Conservation (phyloP, 2,329 filamentous ascomycete genomes). For the Chaetothyriales sp. region DNA sequence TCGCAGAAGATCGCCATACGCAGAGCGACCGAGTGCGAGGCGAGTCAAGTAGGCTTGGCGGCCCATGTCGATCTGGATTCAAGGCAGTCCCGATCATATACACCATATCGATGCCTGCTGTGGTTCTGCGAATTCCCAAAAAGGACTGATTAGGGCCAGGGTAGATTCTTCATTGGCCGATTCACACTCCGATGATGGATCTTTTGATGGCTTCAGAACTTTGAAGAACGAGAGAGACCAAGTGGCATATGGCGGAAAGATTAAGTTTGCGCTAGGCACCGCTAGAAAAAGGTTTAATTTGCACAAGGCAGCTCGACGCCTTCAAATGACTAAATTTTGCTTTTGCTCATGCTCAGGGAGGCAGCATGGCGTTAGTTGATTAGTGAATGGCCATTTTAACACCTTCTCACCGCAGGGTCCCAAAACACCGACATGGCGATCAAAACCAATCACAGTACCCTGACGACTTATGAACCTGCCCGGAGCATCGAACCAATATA, state of each 20-base stretch:
- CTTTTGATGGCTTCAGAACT: background rate
- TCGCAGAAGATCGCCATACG: slow-evolving; percentile 13
- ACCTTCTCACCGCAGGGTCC: background rate
- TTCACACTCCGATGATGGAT: background rate
- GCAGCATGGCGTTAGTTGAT: background rate
- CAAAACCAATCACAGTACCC: slow-evolving; percentile 45
- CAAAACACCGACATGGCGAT: slow-evolving; percentile 33
- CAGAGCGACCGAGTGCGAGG: slow-evolving; percentile 11
- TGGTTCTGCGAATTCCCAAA: background rate
- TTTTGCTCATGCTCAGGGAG: background rate
- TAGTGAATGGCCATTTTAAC: background rate
- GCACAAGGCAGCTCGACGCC: background rate
- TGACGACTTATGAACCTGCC: slow-evolving; percentile 71
- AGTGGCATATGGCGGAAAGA: too few species aligned
- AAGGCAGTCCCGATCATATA: background rate
- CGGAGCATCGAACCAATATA: slow-evolving; percentile 85
- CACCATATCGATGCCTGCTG: background rate
- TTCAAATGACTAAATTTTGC: background rate
- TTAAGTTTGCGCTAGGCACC: background rate
- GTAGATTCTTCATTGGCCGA: background rate
- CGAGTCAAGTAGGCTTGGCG: background rate
- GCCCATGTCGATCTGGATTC: background rate
- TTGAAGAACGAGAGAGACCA: too few species aligned
- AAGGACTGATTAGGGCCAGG: background rate
- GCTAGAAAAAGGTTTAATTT: background rate